Conservation (phyloP, 2,329 filamentous ascomycete genomes). For the Westerdykella aurantiaca region DNA sequence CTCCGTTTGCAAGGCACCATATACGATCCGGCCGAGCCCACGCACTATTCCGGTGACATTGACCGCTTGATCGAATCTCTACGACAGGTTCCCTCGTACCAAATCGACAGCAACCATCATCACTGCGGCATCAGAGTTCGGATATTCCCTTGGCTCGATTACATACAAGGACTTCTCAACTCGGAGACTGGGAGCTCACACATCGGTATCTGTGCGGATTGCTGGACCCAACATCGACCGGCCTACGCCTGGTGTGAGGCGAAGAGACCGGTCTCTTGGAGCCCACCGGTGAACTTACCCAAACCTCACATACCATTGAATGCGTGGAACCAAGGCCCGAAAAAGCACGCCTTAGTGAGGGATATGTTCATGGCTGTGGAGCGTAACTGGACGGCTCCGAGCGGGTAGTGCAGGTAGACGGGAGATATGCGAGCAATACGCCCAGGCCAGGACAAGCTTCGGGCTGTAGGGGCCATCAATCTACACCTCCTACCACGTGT, state of each 20-base stretch:
- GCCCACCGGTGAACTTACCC: constrained; percentile 2
- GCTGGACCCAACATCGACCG: constrained; percentile 37
- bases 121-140: constrained; percentile 66
- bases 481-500: no score
- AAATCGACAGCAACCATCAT: constrained; percentile 66
- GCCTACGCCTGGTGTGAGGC: constrained; percentile 42
- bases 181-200: constrained; percentile 30
- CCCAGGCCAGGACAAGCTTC: no score
- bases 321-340: constrained; percentile 13
- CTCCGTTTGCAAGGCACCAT: constrained; percentile 50
- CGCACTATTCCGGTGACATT: constrained; percentile 57
- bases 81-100: constrained; percentile 64
- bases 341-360: constrained; percentile 26
- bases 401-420: constrained; percentile 9
- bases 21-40: constrained; percentile 33
- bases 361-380: constrained; percentile 39
- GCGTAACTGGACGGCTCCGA: constrained; percentile 32
- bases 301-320: background rate
- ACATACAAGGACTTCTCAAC: constrained; percentile 47
- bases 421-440: no score
- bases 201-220: constrained; percentile 43
- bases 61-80: constrained; percentile 55
- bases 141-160: constrained; percentile 60
- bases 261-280: constrained; percentile 45
- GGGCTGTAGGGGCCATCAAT: no score